Evolutionary conservation across 2,329 filamentous ascomycete species (phyloP).

Genomic region (Zymoseptoria brevis): DNA sequence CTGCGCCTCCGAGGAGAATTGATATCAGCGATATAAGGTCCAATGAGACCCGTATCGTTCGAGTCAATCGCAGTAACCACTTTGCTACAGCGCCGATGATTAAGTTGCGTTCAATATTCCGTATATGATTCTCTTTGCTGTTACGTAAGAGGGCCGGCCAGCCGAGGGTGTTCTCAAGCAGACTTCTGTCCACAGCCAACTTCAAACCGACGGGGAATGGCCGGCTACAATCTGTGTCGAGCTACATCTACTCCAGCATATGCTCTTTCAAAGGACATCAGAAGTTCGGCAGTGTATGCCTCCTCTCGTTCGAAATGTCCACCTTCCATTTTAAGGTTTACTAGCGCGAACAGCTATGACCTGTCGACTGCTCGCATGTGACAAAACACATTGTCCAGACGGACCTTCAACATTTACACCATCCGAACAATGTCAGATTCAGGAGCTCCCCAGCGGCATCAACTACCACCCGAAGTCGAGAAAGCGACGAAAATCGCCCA

Average conservation of each 20-base stretch:
- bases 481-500: conserved; percentile 31
- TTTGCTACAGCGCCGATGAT: conserved; percentile 3
- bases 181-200: too few species aligned
- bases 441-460: conserved; percentile 18
- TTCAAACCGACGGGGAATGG: too few species aligned
- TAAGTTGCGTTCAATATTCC: fast-evolving
- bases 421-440: neutral
- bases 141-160: neutral
- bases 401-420: neutral
- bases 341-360: neutral
- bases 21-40: neutral
- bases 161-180: too few species aligned
- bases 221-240: neutral
- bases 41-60: neutral
- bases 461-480: conserved; percentile 20
- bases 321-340: neutral
- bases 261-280: neutral
- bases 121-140: neutral
- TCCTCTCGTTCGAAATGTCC: neutral
- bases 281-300: neutral
- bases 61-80: conserved; percentile 7
- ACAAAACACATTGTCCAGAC: neutral
- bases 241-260: neutral
- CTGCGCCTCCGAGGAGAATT: conserved; percentile 4
- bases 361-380: neutral